Conservation (phyloP, 1,284 basidiomycete species). For the Ustilago curta region DNA sequence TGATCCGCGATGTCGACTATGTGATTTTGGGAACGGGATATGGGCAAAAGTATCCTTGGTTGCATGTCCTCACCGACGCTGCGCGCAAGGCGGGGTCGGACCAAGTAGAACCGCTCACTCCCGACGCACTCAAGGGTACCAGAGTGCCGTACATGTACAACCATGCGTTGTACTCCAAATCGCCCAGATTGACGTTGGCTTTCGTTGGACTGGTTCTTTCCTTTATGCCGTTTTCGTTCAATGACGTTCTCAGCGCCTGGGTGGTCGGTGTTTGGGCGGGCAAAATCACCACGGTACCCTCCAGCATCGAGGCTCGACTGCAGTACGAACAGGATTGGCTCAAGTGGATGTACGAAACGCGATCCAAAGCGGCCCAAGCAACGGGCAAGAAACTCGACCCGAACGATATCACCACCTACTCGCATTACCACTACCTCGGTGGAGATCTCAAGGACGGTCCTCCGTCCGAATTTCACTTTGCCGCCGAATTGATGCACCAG, state of each 20-base stretch:
- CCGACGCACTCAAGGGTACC: slow-evolving; percentile 20
- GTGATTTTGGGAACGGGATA: slow-evolving; percentile 56
- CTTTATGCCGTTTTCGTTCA: slow-evolving; percentile 49
- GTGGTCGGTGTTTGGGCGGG: slow-evolving; percentile 50
- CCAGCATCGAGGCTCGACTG: slow-evolving; percentile 14
- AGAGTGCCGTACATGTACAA: slow-evolving; percentile 45
- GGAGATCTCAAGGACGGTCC: slow-evolving; percentile 20
- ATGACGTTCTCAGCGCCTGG: slow-evolving; percentile 45
- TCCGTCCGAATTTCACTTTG: slow-evolving; percentile 35
- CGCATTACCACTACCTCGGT: slow-evolving; percentile 24
- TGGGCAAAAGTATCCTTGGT: slow-evolving; percentile 47
- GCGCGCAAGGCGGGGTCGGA: slow-evolving; percentile 1
- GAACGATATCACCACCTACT: slow-evolving; percentile 12
- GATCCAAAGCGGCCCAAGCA: neutral
- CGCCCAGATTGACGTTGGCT: slow-evolving; percentile 24
- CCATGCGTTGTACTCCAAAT: slow-evolving; percentile 41
- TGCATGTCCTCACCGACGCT: slow-evolving; percentile 45
- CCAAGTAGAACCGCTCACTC: slow-evolving; percentile 21
- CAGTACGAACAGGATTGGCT: slow-evolving; percentile 28
- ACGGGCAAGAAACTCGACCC: slow-evolving; percentile 8
- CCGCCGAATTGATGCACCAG: slow-evolving; percentile 18
- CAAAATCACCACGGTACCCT: slow-evolving; percentile 32
- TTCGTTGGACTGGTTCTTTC: slow-evolving; percentile 51
- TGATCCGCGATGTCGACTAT: slow-evolving; percentile 48
- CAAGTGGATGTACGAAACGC: slow-evolving; percentile 18